Evolutionary conservation across 148 eudicot species (phyloP).

Genomic region (Rhododendron ovatum): DNA sequence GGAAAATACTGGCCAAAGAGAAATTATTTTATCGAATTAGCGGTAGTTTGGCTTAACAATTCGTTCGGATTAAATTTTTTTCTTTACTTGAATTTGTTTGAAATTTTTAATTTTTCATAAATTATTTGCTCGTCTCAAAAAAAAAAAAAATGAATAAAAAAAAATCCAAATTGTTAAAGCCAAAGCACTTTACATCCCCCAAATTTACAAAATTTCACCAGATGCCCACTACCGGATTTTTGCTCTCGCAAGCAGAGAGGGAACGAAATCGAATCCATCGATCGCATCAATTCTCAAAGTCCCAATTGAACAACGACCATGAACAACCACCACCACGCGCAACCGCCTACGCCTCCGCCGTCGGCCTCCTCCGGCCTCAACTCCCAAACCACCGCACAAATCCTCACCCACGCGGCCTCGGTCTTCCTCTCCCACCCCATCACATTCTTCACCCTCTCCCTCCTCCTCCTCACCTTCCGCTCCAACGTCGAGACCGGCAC

Average conservation of each 20-base stretch:
- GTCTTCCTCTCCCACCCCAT: slow-evolving; percentile 45
- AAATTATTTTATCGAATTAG: no score
- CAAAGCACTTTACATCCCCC: background rate
- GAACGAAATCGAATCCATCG: background rate
- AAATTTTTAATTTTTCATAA: no score
- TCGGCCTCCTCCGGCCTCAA: slow-evolving; percentile 27
- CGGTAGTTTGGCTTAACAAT: no score
- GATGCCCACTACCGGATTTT: background rate
- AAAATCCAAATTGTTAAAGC: background rate
- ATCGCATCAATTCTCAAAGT: background rate
- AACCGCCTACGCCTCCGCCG: slow-evolving; percentile 29
- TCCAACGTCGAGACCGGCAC: slow-evolving; percentile 63
- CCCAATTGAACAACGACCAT: slow-evolving; percentile 9
- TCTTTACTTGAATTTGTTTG: no score
- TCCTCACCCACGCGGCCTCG: slow-evolving; percentile 34
- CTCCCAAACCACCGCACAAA: slow-evolving; percentile 37
- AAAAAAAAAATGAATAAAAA: no score
- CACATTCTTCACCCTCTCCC: slow-evolving; percentile 47
- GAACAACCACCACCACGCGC: slow-evolving; percentile 18
- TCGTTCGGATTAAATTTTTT: no score
- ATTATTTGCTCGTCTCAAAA: no score
- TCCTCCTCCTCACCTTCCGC: slow-evolving; percentile 76
- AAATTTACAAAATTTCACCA: background rate
- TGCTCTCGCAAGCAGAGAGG: background rate
- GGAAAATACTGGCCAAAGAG: no score